Evolutionary conservation across 2,329 filamentous ascomycete genomes (phyloP), one percentile per base, ranked within the genome.

Genomic region (Fusarium phyllophilum): DNA sequence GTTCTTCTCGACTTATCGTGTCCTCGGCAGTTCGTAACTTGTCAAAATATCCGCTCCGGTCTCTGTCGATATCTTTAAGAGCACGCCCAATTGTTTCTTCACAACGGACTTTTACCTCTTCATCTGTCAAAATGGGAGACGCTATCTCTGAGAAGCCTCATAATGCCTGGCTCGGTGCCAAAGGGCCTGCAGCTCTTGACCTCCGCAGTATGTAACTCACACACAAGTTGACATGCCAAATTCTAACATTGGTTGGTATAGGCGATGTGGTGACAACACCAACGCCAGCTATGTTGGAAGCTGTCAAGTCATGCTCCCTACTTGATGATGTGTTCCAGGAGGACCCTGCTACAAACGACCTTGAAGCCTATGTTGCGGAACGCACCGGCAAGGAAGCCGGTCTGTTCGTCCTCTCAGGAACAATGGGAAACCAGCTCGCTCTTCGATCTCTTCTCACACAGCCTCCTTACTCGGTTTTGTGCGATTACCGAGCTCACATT

Each of bases 361-460:
- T 98, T 45, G 93, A 98, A 81, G 83, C 87, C 51, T 91, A 93
- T 80, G 87, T 97, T 49, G 94, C 94, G 24, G 80, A 87, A 38
- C 87, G 97, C 8, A 89, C 94, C 2, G 90, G 90, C 75, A 95
- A 97, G 77, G 92, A 95, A 78, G 90, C 90, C 13, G 93, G 89
- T 0, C 86, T 98, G 9, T 91, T 97, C 61, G 94, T 97, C 62
- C 87, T 97, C 67, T 96, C 94, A 0, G 96, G 96, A 8, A 97
- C 95, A 9, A 97, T 97, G 95, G 95, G 94, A 45, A 98, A 98
- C 83, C 95, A 97, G 81, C 86, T 98, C 24, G 92, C 93, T 1
- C 87, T 97, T 46, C 90, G 95, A 44, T 88, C 93, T 4, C 92
- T 96, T 67, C 87, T 98, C 20, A 88, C 86, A 2, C 92, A 94